Conservation (phyloP, 2,329 filamentous ascomycete genomes). For the Aspergillus ustus region DNA sequence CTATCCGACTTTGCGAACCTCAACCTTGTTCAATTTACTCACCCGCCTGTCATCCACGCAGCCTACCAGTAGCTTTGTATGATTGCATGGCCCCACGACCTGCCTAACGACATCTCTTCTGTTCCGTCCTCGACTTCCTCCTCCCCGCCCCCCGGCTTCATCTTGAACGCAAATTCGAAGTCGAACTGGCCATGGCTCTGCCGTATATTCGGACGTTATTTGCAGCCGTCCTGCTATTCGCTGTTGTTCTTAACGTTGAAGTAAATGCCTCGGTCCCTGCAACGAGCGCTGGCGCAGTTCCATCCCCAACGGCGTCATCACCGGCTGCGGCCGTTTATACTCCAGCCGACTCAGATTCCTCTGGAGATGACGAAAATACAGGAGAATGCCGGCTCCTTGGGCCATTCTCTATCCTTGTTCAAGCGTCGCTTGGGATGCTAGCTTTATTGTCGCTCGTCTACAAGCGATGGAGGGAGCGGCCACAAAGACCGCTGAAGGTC, state of each 20-base stretch:
- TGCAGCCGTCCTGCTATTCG: conserved; percentile 14
- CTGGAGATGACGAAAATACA: conserved; percentile 53
- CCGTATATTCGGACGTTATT: conserved; percentile 2
- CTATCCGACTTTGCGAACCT: conserved; percentile 1
- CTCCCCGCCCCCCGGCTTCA: no score
- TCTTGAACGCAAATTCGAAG: not conserved
- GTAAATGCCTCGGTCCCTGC: conserved; percentile 21
- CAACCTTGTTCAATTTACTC: not conserved
- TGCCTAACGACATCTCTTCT: not conserved
- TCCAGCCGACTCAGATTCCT: conserved; percentile 28
- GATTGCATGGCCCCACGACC: not conserved
- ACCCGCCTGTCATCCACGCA: conserved; percentile 6
- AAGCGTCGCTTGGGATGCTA: conserved; percentile 80
- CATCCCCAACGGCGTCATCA: conserved; percentile 28
- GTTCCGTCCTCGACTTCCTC: not conserved
- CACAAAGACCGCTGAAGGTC: conserved; percentile 89
- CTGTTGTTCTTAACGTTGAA: conserved; percentile 14
- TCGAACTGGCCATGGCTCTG: conserved; percentile 15
- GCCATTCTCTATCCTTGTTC: conserved; percentile 87
- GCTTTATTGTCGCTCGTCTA: conserved; percentile 86
- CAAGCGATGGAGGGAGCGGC: conserved; percentile 90
- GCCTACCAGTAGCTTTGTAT: conserved; percentile 5
- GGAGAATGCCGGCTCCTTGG: conserved; percentile 88
- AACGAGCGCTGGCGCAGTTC: conserved; percentile 21
- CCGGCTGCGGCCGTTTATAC: conserved; percentile 26